Percentiles rank a stretch among this genome's conserved stretches.
Evolutionary conservation across 2,329 filamentous ascomycete genomes (phyloP).

Genomic region (Colletotrichum horii): DNA sequence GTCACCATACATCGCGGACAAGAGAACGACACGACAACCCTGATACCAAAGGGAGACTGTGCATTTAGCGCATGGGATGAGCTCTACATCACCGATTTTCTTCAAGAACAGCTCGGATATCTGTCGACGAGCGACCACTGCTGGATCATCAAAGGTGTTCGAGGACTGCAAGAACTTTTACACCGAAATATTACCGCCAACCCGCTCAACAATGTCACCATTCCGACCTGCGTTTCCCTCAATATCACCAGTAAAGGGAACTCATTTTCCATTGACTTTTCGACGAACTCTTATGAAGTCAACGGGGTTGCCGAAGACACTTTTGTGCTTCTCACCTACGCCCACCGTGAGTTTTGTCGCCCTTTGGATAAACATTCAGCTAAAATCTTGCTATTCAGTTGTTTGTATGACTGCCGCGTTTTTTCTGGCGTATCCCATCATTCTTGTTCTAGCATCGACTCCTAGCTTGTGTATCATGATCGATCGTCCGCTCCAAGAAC

Average conservation of each 20-base stretch:
- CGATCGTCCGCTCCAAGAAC: slow-evolving; percentile 2
- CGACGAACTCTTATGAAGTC: neutral
- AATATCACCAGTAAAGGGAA: slow-evolving; percentile 1
- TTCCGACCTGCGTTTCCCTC: slow-evolving; percentile 2
- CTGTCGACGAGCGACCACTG: slow-evolving; percentile 7
- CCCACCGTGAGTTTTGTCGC: neutral
- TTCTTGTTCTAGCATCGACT: neutral
- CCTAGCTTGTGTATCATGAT: slow-evolving; percentile 11
- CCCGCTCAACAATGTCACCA: slow-evolving; percentile 7
- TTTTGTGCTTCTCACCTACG: slow-evolving; percentile 7
- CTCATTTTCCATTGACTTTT: slow-evolving; percentile 13
- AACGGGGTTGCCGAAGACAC: neutral
- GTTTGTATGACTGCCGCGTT: slow-evolving; percentile 3
- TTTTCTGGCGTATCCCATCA: slow-evolving; percentile 8
- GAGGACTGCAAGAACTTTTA: neutral
- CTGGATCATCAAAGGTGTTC: slow-evolving; percentile 14
- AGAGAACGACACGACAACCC: neutral
- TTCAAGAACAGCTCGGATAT: neutral
- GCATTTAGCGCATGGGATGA: neutral
- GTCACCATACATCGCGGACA: neutral
- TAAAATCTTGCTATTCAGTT: neutral
- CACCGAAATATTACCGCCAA: slow-evolving; percentile 10
- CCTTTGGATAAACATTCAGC: neutral
- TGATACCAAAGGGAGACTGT: neutral
- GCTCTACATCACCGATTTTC: slow-evolving; percentile 10